Conservation (phyloP, 306 rosid species). For the Delonix regia region DNA sequence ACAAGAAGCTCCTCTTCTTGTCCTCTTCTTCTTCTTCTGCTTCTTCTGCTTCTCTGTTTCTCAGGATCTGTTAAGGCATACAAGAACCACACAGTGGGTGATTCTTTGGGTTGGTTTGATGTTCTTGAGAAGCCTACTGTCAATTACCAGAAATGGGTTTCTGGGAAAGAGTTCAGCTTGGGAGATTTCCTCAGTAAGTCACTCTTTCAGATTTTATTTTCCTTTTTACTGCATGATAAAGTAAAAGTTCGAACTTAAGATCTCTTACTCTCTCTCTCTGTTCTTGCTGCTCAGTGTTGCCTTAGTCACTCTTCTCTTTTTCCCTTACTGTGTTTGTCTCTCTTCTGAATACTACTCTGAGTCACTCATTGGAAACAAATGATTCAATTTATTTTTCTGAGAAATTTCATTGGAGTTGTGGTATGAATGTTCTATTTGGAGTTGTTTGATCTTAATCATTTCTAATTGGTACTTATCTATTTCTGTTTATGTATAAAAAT, state of each 20-base stretch:
- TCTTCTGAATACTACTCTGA: neutral
- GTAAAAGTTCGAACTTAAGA: neutral
- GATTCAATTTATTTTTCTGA: neutral
- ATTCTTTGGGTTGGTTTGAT: constrained; percentile 89
- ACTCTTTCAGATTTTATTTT: neutral
- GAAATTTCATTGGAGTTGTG: constrained; percentile 14
- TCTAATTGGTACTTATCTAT: neutral
- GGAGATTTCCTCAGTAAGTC: constrained; percentile 91
- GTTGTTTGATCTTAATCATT: constrained; percentile 21
- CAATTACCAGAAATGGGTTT: constrained; percentile 79
- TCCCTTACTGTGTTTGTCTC: neutral
- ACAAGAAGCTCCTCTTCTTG: constrained; percentile 1
- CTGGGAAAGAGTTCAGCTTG: constrained; percentile 64
- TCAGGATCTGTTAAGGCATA: constrained; percentile 63
- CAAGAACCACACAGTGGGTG: constrained; percentile 92
- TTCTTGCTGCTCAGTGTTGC: neutral
- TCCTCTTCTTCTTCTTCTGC: constrained; percentile 11
- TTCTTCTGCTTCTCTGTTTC: constrained; percentile 36
- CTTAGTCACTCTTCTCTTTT: neutral
- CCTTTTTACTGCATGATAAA: neutral
- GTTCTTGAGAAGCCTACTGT: constrained; percentile 52
- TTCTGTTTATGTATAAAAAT: neutral
- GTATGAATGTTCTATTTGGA: neutral
- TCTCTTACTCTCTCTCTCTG: constrained; percentile 2
- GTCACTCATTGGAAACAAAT: neutral